phyloP scores from a whole-genome alignment of 140 eudicot species.

The Senecio squalidus region DNA sequence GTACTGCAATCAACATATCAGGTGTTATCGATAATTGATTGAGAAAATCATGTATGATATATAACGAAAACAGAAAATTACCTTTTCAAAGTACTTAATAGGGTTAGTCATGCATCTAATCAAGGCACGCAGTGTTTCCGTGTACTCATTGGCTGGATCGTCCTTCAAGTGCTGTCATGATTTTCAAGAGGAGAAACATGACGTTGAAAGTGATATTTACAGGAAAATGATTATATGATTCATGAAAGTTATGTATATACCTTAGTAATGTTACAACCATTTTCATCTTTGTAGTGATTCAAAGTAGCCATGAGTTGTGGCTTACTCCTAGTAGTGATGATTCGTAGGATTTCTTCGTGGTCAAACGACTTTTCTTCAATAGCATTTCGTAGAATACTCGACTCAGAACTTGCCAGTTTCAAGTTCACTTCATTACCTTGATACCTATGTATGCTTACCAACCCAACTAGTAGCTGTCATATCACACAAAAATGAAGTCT shows the following conservation, averaged over 20 bases:
- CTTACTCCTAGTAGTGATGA: constrained; percentile 75
- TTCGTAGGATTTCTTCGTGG: constrained; percentile 70
- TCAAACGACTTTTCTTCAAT: constrained; percentile 41
- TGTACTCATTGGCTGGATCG: constrained; percentile 31
- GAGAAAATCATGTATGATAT: no score
- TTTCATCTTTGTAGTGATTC: constrained; percentile 58
- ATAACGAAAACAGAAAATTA: no score
- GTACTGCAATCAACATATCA: no score
- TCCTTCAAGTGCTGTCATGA: constrained; percentile 52
- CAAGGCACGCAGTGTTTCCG: constrained; percentile 40
- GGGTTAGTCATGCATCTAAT: constrained; percentile 60
- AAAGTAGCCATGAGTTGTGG: constrained; percentile 75
- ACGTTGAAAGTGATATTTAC: not conserved
- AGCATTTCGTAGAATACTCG: constrained; percentile 44
- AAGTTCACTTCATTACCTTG: constrained; percentile 48
- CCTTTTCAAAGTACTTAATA: constrained; percentile 71
- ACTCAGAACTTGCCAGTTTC: constrained; percentile 57
- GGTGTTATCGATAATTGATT: no score
- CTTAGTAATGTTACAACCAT: constrained; percentile 68
- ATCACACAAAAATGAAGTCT: not conserved
- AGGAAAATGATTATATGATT: not conserved
- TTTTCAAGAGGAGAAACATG: not conserved
- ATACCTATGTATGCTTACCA: constrained; percentile 72
- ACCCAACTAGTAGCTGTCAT: constrained; percentile 56
- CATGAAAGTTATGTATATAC: constrained; percentile 21